Evolutionary conservation across 345 rosid genomes (phyloP), one percentile per base, ranked within the genome.

Genomic region (Jatropha curcas): DNA sequence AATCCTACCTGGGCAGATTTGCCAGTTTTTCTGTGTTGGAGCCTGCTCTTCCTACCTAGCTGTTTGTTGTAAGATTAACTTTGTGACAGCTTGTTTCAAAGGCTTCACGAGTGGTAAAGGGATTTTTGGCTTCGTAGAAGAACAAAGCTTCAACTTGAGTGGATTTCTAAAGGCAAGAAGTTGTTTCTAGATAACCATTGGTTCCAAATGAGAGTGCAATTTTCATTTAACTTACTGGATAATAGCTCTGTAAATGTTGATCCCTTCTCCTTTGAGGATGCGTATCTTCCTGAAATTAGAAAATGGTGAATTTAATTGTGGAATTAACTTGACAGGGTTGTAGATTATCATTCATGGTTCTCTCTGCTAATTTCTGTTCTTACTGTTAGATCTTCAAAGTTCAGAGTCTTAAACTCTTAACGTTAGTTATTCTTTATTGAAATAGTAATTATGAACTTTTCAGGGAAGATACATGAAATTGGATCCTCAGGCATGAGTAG

Each of bases 381-480:
- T 4, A 24, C 27, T 25, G 33, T 10, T 2, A 17, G 53, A 17
- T 48, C 53, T 56, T 25, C 0, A 10, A 33, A 13, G 13, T 56
- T 3, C 30, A 24, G 27, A 2, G 10, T 56, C 17, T 33, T 17
- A 48, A 13, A 25, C 33, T 56, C n/a, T 52, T 37, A 31, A n/a
- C n/a, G n/a, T 28, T 24, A 25, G 13, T n/a, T 20, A 0, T 7
- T 43, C 10, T 43, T 20, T 37, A 63, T 34, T 56, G 60, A 27
- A 56, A 56, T 56, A 27, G 17, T 5, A 25, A 1, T 56, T 16
- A 11, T 56, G 25, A 33, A 28, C n/a, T 46, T 70, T 63, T 39
- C 76, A 79, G 82, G 82, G 12, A 75, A 79, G 66, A 75, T 71
- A 28, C 60, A 66, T 55, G 74, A 79, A 69, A 75, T 71, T 64